Evolutionary conservation across 2,329 filamentous ascomycete species (phyloP).

Genomic region (Xylaria sp.): DNA sequence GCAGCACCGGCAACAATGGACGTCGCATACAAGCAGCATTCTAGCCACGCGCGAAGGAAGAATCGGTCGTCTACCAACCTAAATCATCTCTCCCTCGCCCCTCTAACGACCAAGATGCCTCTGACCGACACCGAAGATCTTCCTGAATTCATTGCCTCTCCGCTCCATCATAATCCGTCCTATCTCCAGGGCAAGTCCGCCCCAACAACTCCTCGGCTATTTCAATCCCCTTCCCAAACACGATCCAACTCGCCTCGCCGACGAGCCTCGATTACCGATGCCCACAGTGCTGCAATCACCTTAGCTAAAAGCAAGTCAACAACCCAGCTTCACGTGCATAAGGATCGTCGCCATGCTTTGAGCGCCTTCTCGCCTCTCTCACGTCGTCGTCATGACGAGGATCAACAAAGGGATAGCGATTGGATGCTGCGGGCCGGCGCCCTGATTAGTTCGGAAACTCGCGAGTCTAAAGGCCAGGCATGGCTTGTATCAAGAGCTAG

Average conservation of each 20-base stretch:
- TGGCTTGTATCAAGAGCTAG: conserved; percentile 75
- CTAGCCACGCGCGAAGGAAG: conserved; percentile 66
- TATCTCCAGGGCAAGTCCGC: conserved; percentile 72
- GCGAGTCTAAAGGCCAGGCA: conserved; percentile 74
- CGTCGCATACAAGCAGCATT: conserved; percentile 69
- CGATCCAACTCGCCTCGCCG: conserved; percentile 59
- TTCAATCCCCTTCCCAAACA: conserved; percentile 65
- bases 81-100: conserved; percentile 70
- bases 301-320: conserved; percentile 72
- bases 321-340: conserved; percentile 58
- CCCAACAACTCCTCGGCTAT: conserved; percentile 71
- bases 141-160: conserved; percentile 50
- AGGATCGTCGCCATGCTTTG: conserved; percentile 40
- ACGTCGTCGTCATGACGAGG: conserved; percentile 49
- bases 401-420: conserved; percentile 64
- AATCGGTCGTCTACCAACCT: conserved; percentile 68
- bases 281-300: conserved; percentile 39
- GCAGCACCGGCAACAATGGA: conserved; percentile 58
- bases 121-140: conserved; percentile 64
- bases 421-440: conserved; percentile 74
- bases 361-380: conserved; percentile 42
- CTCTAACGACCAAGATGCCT: conserved; percentile 70
- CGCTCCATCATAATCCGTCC: conserved; percentile 55
- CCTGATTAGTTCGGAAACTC: conserved; percentile 68
- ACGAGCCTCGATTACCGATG: conserved; percentile 51